Evolutionary conservation across 2,329 filamentous ascomycete genomes (phyloP), one percentile per base, ranked within the genome.

Genomic region (Pseudogymnoascus sp.): DNA sequence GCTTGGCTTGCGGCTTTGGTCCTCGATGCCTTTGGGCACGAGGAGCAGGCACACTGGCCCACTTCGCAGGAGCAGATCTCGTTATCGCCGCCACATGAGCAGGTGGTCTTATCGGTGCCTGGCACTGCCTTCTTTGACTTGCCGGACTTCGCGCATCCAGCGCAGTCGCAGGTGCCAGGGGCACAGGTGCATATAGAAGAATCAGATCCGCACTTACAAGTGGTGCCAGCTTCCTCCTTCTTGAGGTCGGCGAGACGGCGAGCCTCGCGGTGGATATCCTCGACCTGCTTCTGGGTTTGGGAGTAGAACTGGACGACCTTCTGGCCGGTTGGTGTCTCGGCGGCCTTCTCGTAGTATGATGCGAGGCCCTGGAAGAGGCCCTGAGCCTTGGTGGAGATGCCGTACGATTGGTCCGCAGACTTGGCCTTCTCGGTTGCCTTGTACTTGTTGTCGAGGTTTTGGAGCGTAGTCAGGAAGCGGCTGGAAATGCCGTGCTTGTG

Each of bases 271-370:
- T 99, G 95, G 57, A 99, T 95, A 74, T 99, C 95, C 71, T 91
- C 83, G 34, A 97, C 92, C 78, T 97, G 93, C 79, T 91, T 91
- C 75, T 89, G 87, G 67, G 90, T 85, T 69, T 91, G 82, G 6
- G 87, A 83, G 78, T 99, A 99, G 79, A 99, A 99, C 67, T 87
- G 81, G 69, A 90, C 89, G 66, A 99, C 79, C 78, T 89, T 91
- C 80, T 93, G 86, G 70, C 95, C 95, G 1, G 92, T 96, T 8
- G 92, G 91, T 0, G 92, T 96, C 74, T 83, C 88, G 64, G 87
- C 80, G 1, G 93, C 93, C 83, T 96, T 96, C 79, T 97, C 93
- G 73, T 97, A 97, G 84, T 97, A 99, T 11, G 88, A 91, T 75
- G 81, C 81, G 66, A 97, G 75, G 80, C 82, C 87, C 65, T 82